Percentiles rank a stretch among this genome's conserved stretches.
Evolutionary conservation across 129 eudicot species (phyloP).

Genomic region (Gnaphalium uliginosum): DNA sequence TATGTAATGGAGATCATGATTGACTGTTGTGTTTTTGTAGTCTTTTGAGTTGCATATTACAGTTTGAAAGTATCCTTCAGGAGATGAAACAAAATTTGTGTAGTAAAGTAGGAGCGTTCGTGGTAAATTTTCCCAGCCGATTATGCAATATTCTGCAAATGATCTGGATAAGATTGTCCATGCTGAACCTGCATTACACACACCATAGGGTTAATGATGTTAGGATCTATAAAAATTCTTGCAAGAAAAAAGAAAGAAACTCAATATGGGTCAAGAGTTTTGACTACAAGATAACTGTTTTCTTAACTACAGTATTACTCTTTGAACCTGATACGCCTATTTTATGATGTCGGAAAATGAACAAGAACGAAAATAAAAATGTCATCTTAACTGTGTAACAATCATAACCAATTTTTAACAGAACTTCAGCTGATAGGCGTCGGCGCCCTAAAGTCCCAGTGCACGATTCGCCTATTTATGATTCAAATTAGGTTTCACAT

Average conservation of each 20-base stretch:
- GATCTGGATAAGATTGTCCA: conserved; percentile 91
- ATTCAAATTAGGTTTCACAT: not conserved
- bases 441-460: not conserved
- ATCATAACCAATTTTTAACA: not conserved
- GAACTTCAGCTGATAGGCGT: not conserved
- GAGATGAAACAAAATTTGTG: conserved; percentile 94
- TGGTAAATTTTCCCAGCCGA: conserved; percentile 92
- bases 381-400: not conserved
- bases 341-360: too few relatives aligned
- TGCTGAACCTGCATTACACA: conserved; percentile 73
- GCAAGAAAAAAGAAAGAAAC: not conserved
- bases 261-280: not conserved
- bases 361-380: not conserved
- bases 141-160: conserved; percentile 73
- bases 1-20: conserved; percentile 96
- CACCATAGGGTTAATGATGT: not conserved
- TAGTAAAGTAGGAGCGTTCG: conserved; percentile 90
- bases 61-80: conserved; percentile 93
- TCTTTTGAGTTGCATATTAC: conserved; percentile 75
- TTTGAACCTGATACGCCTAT: not conserved
- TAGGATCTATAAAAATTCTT: not conserved
- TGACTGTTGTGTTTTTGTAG: conserved; percentile 75
- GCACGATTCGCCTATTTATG: not conserved
- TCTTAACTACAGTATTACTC: not conserved
- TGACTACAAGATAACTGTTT: not conserved